Conservation (phyloP, 2,329 filamentous ascomycete species). For the Aspergillus hortae region DNA sequence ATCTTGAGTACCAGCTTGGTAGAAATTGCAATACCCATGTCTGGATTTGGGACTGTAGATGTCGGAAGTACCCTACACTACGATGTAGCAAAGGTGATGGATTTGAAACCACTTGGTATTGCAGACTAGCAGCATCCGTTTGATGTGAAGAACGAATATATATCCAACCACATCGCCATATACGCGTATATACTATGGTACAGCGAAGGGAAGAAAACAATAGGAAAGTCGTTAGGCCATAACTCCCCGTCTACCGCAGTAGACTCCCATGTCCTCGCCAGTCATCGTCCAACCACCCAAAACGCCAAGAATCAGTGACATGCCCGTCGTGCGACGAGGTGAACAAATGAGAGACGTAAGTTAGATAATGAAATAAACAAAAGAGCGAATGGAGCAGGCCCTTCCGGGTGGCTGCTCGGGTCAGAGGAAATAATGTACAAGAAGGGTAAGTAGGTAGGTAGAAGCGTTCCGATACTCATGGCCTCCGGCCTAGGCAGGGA, state of each 20-base stretch:
- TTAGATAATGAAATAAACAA: background rate
- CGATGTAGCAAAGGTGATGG: too few species aligned
- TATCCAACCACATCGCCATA: background rate
- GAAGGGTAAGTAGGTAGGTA: background rate
- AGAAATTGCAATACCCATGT: conserved; percentile 9
- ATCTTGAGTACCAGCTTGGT: conserved; percentile 1
- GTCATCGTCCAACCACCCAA: too few species aligned
- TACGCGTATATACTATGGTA: conserved; percentile 9
- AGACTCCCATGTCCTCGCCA: background rate
- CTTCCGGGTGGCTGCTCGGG: too few species aligned
- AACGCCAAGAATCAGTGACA: background rate
- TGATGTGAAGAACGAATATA: too few species aligned
- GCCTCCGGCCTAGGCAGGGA: conserved; percentile 20
- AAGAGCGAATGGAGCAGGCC: background rate
- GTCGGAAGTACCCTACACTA: too few species aligned
- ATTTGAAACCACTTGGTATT: too few species aligned
- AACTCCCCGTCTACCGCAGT: background rate
- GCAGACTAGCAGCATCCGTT: too few species aligned
- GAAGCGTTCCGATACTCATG: background rate
- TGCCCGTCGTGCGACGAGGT: background rate
- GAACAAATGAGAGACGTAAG: background rate
- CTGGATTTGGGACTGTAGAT: background rate
- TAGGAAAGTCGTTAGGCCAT: background rate
- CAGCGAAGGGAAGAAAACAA: conserved; percentile 1
- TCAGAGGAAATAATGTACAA: too few species aligned